A percentile compares a stretch with the other conserved stretches of the same genome.
phyloP scores from a whole-genome alignment of 768 basidiomycete genomes.

The Phaeotremella skinneri region DNA sequence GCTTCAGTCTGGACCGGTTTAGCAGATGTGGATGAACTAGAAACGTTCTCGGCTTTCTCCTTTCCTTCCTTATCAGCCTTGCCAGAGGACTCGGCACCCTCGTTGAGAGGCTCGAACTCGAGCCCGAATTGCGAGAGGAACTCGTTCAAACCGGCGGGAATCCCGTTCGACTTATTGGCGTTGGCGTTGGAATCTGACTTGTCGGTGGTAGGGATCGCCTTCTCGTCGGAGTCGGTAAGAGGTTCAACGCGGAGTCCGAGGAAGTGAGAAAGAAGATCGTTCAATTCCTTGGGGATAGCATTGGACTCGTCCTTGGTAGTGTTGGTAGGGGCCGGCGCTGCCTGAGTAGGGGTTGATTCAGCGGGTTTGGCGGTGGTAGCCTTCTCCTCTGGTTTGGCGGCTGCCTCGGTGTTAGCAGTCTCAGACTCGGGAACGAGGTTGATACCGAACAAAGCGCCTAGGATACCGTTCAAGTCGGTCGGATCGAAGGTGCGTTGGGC shows the following conservation, averaged over 20 bases:
- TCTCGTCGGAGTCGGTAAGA: conserved; percentile 9
- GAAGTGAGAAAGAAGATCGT: conserved; percentile 41
- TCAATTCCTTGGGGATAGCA: conserved; percentile 35
- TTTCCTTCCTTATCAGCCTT: neutral
- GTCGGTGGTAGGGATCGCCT: conserved; percentile 2
- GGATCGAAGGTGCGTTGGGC: conserved; percentile 15
- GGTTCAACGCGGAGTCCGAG: conserved; percentile 43
- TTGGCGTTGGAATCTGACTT: neutral
- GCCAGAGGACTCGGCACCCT: neutral
- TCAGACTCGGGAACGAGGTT: conserved; percentile 24
- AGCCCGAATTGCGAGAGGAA: conserved; percentile 42
- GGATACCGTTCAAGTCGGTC: conserved; percentile 27
- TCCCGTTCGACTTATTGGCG: neutral
- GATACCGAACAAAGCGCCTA: conserved; percentile 35
- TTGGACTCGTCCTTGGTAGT: neutral
- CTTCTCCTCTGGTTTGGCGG: neutral
- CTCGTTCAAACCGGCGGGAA: conserved; percentile 41
- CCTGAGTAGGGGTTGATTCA: conserved; percentile 9
- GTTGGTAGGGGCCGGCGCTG: neutral
- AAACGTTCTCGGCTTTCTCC: neutral
- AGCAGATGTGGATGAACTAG: neutral
- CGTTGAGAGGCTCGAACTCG: conserved; percentile 31
- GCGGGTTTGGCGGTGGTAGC: neutral
- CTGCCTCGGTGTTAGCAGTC: neutral
- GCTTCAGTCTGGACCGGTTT: neutral